These are phyloP conservation scores for Rhazya stricta DNA, from an alignment of 257 asterid genomes.

Conservation along the genomic window DNA sequence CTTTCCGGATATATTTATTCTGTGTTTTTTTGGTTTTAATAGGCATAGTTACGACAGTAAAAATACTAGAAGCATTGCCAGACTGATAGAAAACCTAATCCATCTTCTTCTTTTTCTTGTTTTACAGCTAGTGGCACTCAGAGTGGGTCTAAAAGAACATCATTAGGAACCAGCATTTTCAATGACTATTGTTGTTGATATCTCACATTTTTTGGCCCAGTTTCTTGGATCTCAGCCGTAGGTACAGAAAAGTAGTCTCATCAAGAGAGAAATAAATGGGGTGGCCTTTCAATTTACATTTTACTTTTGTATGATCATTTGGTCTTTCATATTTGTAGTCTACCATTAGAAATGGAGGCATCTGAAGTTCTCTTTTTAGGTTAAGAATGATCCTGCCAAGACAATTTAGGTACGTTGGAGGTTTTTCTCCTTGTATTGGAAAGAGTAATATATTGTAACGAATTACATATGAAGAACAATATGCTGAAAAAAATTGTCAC, in stretches of 20 bases:
- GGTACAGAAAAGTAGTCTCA: background rate
- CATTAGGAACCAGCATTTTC: background rate
- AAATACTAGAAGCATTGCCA: background rate
- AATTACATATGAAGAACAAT: background rate
- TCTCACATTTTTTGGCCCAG: background rate
- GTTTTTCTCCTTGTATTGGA: background rate
- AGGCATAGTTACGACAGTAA: background rate
- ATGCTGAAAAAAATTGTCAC: background rate
- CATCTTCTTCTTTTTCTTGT: background rate
- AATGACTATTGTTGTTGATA: background rate
- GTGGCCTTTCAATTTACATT: background rate
- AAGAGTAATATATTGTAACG: background rate
- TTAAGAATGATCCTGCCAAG: background rate
- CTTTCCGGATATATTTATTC: no score
- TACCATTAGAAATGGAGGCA: background rate
- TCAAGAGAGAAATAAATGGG: background rate
- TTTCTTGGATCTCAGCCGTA: background rate
- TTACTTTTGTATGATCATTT: background rate
- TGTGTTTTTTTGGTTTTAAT: no score
- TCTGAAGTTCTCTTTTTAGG: background rate
- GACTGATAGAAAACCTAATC: background rate
- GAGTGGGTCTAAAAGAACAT: background rate
- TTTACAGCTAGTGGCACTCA: background rate
- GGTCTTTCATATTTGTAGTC: background rate
- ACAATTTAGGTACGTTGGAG: background rate